Evolutionary conservation across 352 stramenopile genomes (phyloP).

Genomic region (Phytophthora lateralis): DNA sequence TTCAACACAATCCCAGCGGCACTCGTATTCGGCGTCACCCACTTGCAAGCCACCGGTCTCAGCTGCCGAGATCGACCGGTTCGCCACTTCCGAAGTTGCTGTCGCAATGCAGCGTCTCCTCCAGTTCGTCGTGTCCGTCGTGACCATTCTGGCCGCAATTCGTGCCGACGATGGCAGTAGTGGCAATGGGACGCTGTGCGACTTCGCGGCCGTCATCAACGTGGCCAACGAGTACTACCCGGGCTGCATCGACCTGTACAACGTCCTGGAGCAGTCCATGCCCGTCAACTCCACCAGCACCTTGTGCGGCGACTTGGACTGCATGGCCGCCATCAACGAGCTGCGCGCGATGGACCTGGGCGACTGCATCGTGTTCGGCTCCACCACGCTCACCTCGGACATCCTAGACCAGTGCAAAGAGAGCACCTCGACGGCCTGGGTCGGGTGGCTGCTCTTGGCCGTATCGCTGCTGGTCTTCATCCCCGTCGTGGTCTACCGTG

Average conservation of each 20-base stretch:
- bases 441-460: constrained; percentile 13
- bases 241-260: constrained; percentile 30
- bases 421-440: constrained; percentile 6
- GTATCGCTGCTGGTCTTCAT: constrained; percentile 16
- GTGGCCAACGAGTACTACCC: constrained; percentile 32
- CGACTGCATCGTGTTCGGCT: constrained; percentile 38
- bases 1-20: constrained; percentile 4
- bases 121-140: constrained; percentile 15
- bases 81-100: constrained; percentile 13
- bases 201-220: constrained; percentile 31
- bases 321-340: constrained; percentile 24
- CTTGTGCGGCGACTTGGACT: constrained; percentile 28
- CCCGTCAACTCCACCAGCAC: constrained; percentile 31
- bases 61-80: constrained; percentile 1
- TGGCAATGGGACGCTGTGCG: constrained; percentile 7
- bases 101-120: constrained; percentile 18
- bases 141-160: constrained; percentile 6
- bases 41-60: constrained; percentile 6
- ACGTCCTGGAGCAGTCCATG: constrained; percentile 33
- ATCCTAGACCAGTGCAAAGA: constrained; percentile 33
- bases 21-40: constrained; percentile 1
- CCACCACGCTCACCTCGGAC: constrained; percentile 29
- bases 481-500: constrained; percentile 15
- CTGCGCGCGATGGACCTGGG: constrained; percentile 26
- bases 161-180: constrained; percentile 2